phyloP scores from a whole-genome alignment of 1,284 basidiomycete genomes.

The Tylopilus sp. region DNA sequence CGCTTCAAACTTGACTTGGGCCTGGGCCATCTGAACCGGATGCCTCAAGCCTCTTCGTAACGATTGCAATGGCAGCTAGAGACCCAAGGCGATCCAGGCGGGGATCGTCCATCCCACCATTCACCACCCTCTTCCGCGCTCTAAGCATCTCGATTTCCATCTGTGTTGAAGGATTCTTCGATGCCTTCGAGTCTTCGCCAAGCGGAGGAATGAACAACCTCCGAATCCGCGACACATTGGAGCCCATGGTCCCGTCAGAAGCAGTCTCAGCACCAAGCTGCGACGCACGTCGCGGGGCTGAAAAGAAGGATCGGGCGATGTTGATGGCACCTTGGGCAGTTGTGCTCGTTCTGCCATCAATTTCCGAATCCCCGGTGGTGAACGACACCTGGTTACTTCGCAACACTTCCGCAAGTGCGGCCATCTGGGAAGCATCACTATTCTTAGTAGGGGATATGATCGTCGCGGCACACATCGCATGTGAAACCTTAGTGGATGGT shows the following conservation, averaged over 20 bases:
- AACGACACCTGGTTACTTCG: neutral
- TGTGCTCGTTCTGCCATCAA: neutral
- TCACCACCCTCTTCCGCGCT: neutral
- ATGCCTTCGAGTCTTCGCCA: neutral
- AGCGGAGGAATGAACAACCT: conserved; percentile 2
- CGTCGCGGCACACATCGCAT: neutral
- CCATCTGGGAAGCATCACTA: neutral
- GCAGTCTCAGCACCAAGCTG: neutral
- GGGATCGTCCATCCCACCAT: neutral
- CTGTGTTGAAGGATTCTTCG: neutral
- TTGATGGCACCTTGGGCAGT: neutral
- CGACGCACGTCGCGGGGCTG: neutral
- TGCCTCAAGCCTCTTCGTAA: neutral
- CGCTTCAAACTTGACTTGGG: neutral
- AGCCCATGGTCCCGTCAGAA: neutral
- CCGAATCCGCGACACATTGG: neutral
- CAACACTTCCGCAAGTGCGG: neutral
- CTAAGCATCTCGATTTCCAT: neutral
- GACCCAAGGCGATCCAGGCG: neutral
- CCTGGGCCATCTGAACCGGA: neutral
- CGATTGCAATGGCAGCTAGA: neutral
- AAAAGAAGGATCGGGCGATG: conserved; percentile 1
- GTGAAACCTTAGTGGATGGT: neutral
- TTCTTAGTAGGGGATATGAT: neutral
- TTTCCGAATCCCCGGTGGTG: neutral